These are phyloP conservation scores for Fraxinus floribunda DNA, from an alignment of 305 asterid genomes.

Conservation along the genomic window DNA sequence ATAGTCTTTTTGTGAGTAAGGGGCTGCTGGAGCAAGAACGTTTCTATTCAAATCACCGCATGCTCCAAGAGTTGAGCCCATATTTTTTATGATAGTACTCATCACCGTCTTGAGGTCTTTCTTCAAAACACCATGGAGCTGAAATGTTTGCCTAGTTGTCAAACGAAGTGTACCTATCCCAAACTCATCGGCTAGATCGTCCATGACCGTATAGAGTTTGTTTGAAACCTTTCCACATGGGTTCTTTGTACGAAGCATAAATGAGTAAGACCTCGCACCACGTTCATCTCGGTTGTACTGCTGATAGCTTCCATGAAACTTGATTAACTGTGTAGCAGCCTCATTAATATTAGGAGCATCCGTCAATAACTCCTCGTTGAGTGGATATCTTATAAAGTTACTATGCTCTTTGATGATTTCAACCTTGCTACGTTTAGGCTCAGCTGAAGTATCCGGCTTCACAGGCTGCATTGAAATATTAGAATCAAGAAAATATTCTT, in stretches of 20 bases:
- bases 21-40: conserved; percentile 97
- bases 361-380: conserved; percentile 74
- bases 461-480: conserved; percentile 53
- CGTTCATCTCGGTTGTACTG: conserved; percentile 94
- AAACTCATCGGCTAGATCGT: conserved; percentile 89
- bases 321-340: conserved; percentile 85
- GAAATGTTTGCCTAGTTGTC: conserved; percentile 96
- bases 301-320: conserved; percentile 97
- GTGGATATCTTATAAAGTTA: conserved; percentile 85
- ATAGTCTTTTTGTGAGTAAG: conserved; percentile 64
- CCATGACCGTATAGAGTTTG: conserved; percentile 84
- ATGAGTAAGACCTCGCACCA: conserved; percentile 72
- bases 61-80: conserved; percentile 97
- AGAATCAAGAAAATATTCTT: background rate
- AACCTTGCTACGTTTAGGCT: conserved; percentile 80
- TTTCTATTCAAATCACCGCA: conserved; percentile 97
- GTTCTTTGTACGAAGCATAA: conserved; percentile 96
- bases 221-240: conserved; percentile 94
- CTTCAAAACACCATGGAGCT: conserved; percentile 89
- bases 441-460: conserved; percentile 58
- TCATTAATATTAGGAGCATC: conserved; percentile 82
- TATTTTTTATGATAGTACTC: conserved; percentile 69
- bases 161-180: conserved; percentile 89
- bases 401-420: conserved; percentile 91
- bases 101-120: conserved; percentile 87